Base-by-base conservation (phyloP, 2,329 filamentous ascomycete species). In the Fusarium mexicanum region DNA sequence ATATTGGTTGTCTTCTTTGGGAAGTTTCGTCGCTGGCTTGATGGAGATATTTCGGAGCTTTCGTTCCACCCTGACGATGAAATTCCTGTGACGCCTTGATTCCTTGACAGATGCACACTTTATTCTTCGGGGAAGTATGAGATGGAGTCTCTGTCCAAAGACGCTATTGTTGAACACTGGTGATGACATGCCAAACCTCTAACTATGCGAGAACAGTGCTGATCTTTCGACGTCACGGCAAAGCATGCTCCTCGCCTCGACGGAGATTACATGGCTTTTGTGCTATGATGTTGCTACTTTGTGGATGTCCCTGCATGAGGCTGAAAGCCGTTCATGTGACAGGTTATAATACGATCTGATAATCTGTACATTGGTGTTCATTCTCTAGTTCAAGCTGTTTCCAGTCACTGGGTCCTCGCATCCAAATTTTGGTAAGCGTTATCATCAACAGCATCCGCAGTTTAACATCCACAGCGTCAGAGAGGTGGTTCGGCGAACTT, bases 401-500 rank as follows among this genome's bases (percentile, higher is more conserved):
- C 41, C 41, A 10, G 38, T 35, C 33, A 35, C 33, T 35, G 33
- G 43, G 33, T 31, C n/a, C n/a, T 29, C 31, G 54, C 31, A 43
- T 41, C 13, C 29, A 40, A 59, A 59, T 33, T 55, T 59, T 40
- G 33, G 35, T 33, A 29, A 22, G n/a, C 8, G 22, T 37, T 31
- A 48, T 60, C 37, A 29, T 43, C 40, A 48, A 33, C 33, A 51
- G 24, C 22, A 54, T 24, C 22, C 31, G 41, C 47, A 54, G 31
- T 35, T 40, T 35, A 61, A 40, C 31, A n/a, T 40, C 48, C 20
- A 31, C 41, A 37, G 31, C 37, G 63, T 51, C n/a, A 40, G 46
- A 43, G 58, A 38, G 60, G 37, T 14, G 47, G 58, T 64, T 68
- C 61, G 72, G 72, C 65, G 41, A 69, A 51, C 41, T 29, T 40